Base-by-base conservation (phyloP, 2,329 filamentous ascomycete species). In the Davidsoniella eucalypti region DNA sequence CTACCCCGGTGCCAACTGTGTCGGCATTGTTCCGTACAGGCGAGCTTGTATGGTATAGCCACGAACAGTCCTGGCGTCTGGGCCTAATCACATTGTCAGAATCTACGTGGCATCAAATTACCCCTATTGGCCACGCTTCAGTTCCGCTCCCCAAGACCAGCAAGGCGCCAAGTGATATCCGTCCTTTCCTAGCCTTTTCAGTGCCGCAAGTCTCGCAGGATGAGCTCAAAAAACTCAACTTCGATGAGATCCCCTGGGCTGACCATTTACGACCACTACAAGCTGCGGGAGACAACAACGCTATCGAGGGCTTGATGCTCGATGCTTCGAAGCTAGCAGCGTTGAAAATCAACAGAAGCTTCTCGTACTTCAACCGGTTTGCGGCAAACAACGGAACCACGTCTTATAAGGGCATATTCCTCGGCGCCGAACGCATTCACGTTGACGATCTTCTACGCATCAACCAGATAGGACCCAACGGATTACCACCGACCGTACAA, bases 311-410 rank as follows among this genome's bases (percentile, higher is more conserved):
- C 43, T 56, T 65, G 8, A 57, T 72, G 6, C 63, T 74, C 3
- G 71, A 73, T 52, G 70, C 70, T 0, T 73, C 70, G 3, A 74
- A 74, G 56, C 62, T 73, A 57, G 71, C 67, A 1, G 71, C 69
- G 3, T 63, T 63, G 16, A 69, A 67, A 52, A 65, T 73, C 25
- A 70, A 72, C 52, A 64, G 66, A 50, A 70, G 68, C 1, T 72
- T 65, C 57, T 72, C 70, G 0, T 61, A 70, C n/a, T 73, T 72
- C 61, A 69, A 61, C 12, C 61, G 58, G 17, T 59, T 62, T 14
- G 58, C 54, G 2, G 60, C 60, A 37, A 61, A 59, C 17, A 58
- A 58, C 9, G 63, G 65, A 49, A 64, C 59, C 4, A 56, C 60
- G 2, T 57, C 61, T 8, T 72, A 68, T 55, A 67, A 67, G 45